Percentiles rank a stretch among this genome's conserved stretches.
These are phyloP conservation scores for Aspergillus ustus DNA, from an alignment of 2,329 filamentous ascomycete species.

Conservation along the genomic window DNA sequence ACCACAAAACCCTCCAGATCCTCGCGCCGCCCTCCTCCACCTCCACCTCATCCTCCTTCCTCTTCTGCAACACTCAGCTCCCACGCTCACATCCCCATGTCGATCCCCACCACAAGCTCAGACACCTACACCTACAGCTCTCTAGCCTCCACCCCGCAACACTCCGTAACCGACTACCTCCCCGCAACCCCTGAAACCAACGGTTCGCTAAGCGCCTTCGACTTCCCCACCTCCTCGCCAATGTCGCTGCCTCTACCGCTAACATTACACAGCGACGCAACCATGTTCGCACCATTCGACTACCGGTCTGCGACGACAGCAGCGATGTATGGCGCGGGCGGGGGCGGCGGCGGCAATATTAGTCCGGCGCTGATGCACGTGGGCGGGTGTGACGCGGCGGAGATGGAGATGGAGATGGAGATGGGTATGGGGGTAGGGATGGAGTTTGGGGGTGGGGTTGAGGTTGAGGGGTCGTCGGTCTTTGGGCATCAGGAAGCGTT, in stretches of 20 bases:
- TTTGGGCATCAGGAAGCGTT: not conserved
- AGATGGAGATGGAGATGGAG: not conserved
- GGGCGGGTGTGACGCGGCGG: not conserved
- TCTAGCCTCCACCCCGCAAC: constrained; percentile 4
- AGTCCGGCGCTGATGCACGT: not conserved
- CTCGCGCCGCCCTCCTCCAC: not conserved
- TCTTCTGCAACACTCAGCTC: not conserved
- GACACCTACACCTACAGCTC: constrained; percentile 9
- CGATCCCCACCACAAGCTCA: not conserved
- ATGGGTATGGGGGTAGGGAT: too few relatives aligned
- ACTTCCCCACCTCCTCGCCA: not conserved
- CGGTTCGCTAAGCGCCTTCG: not conserved
- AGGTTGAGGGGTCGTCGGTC: not conserved
- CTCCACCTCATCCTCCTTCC: not conserved
- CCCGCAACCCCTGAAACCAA: constrained; percentile 2
- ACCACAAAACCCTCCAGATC: not conserved
- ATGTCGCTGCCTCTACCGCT: not conserved
- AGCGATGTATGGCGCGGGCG: not conserved
- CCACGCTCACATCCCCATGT: not conserved
- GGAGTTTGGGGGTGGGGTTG: not conserved
- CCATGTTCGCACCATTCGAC: not conserved
- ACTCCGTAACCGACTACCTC: constrained; percentile 6
- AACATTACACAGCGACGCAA: not conserved
- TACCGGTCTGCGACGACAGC: not conserved
- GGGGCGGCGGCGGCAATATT: too few relatives aligned